Evolutionary conservation across 306 rosid genomes (phyloP).

Genomic region (Cucumis cinereus): DNA sequence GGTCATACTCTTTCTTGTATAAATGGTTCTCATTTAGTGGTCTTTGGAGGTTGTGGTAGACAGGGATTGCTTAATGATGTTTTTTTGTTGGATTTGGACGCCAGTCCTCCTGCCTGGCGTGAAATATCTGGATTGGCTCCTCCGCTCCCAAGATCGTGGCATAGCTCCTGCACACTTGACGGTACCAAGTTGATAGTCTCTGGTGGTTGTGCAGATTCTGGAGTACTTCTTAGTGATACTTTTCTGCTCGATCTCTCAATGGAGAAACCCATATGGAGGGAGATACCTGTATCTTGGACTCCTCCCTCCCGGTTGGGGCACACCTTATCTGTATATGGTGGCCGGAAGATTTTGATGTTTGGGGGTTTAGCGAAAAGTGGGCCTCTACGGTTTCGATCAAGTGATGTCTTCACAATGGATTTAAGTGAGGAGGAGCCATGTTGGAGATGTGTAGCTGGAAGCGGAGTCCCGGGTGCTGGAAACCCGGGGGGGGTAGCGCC

Average conservation of each 20-base stretch:
- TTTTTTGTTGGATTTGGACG: constrained; percentile 85
- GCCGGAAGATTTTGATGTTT: constrained; percentile 95
- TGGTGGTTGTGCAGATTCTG: constrained; percentile 99
- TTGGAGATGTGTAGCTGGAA: constrained; percentile 95
- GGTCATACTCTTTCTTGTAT: constrained; percentile 97
- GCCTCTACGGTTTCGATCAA: constrained; percentile 86
- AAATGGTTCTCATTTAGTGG: constrained; percentile 87
- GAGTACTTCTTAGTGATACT: constrained; percentile 93
- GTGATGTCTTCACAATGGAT: constrained; percentile 96
- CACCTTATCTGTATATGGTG: constrained; percentile 91
- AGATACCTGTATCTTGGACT: constrained; percentile 95
- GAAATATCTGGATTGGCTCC: constrained; percentile 99
- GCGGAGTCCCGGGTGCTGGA: constrained; percentile 97
- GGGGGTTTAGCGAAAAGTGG: constrained; percentile 99
- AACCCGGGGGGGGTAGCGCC: constrained; percentile 97
- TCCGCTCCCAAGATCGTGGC: constrained; percentile 99
- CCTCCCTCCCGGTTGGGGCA: constrained; percentile 98
- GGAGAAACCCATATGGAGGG: constrained; percentile 96
- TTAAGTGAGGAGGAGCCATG: constrained; percentile 93
- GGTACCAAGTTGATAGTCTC: constrained; percentile 98
- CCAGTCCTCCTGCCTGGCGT: constrained; percentile 95
- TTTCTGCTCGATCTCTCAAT: constrained; percentile 93
- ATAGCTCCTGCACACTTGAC: constrained; percentile 96
- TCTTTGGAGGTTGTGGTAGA: constrained; percentile 97
- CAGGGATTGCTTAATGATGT: constrained; percentile 98